Base-by-base conservation (phyloP, 352 stramenopile species). In the Elongisporangium prolatum region DNA sequence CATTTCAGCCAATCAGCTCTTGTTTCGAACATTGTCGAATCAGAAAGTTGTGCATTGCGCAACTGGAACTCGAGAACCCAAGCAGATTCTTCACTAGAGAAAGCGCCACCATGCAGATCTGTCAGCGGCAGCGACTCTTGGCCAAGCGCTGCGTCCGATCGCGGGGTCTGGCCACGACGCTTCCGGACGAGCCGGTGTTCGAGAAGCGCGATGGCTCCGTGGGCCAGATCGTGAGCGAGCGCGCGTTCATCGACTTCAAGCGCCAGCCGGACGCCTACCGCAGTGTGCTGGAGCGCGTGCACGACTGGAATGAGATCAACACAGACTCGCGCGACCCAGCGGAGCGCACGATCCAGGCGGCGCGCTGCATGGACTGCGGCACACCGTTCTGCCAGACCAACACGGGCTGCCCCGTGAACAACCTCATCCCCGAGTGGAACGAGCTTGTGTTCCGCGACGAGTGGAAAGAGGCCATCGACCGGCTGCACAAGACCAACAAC, bases 371-470 rank as follows among this genome's bases (percentile, higher is more conserved):
- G 97, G 96, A 99, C 80, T 99, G 97, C 72, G 97, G 97, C 50
- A 99, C 96, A 14, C 97, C 97, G 37, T 99, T 99, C 67, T 99
- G 96, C 75, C 95, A 98, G 76, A 99, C 96, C 37, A 95, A 98
- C 76, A 98, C 95, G 47, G 97, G 97, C 52, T 99, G 97, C 66
- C 97, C 97, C 21, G 91, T 99, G 18, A 96, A 98, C 78, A 99
- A 99, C 69, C 75, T 99, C 18, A 99, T 99, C 63, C 97, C 97
- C 2, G 96, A 99, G 79, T 99, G 96, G 95, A 99, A 99, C 74
- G 96, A 98, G 65, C 80, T 99, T 11, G 97, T 99, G 34, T 98
- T 93, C 79, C 95, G 98, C 58, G 93, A 97, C 64, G 93, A 98
- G 70, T 99, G 95, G 96, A 86, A 91, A 57, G 95, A 98, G 63